Base-by-base conservation (phyloP, 768 basidiomycete species). In the Lactifluus rugatus region DNA sequence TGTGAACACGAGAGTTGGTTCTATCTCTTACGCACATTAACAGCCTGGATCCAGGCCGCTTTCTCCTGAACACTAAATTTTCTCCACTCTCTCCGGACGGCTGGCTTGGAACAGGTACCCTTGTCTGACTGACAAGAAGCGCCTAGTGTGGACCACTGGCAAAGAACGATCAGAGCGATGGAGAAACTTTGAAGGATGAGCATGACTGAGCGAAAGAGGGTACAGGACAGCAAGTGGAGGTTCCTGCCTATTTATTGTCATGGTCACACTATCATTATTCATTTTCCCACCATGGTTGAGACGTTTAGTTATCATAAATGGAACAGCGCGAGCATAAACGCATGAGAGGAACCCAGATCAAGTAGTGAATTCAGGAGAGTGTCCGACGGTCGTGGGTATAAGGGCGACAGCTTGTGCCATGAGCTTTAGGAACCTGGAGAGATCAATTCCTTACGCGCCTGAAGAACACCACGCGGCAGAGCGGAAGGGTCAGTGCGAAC, bases 81-180 rank as follows among this genome's bases (percentile, higher is more conserved):
- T 41, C 66, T 58, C 67, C 67, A 67, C 47, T 68, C 67, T 42
- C 42, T 62, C 46, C 67, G 64, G 23, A 67, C 49, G 10, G 59
- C 44, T 1, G 66, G 67, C 6, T 65, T 48, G 0, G 48, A 48
- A 46, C 67, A 68, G 5, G 45, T 0, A 3, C 21, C 8, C 10
- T 34, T 36, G 26, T 55, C 0, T 19, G 48, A 37, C 5, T 5
- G 28, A 17, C 23, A 49, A 23, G 36, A 46, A n/a, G 37, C 26
- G 9, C n/a, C n/a, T 7, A 36, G n/a, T 11, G 44, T 19, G 1
- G 48, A 55, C n/a, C n/a, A n/a, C n/a, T n/a, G n/a, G 37, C 48
- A 46, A 39, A 55, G 7, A 9, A 39, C 8, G 26, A 48, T 11
- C 6, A 60, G 32, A 26, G 42, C 21, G 16, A 32, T n/a, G 11